Conservation (phyloP, 148 eudicot genomes). For the Euryodendron excelsum region DNA sequence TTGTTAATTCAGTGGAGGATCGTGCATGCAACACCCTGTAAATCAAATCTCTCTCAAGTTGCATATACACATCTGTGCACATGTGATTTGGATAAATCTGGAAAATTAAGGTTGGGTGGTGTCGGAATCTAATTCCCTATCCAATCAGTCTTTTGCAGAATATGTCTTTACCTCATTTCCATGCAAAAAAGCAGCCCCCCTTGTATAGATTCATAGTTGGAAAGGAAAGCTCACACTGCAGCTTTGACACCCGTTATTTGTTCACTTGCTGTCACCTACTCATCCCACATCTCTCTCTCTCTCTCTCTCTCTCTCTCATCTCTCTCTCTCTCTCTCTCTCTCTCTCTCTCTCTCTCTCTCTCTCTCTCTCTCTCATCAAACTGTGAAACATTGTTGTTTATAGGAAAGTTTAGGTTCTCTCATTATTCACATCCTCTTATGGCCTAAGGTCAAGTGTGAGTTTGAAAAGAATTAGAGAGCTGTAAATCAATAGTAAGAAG, state of each 20-base stretch:
- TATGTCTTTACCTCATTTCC: slow-evolving; percentile 7
- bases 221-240: background rate
- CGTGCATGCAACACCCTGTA: too few relatives aligned
- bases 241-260: background rate
- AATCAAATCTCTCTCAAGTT: too few relatives aligned
- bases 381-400: too few relatives aligned
- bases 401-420: too few relatives aligned
- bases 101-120: too few relatives aligned
- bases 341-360: slow-evolving; percentile 3
- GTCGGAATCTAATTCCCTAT: slow-evolving; percentile 14
- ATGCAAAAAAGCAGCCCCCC: background rate
- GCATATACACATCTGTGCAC: too few relatives aligned
- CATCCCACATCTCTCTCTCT: too few relatives aligned
- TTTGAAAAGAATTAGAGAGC: background rate
- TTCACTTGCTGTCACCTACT: background rate
- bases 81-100: background rate
- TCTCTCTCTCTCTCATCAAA: background rate
- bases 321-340: too few relatives aligned
- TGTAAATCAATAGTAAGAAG: background rate
- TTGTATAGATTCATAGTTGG: background rate
- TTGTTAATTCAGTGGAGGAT: too few relatives aligned
- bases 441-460: too few relatives aligned
- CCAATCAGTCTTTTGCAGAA: slow-evolving; percentile 1
- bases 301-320: too few relatives aligned
- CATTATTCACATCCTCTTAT: too few relatives aligned